Conservation (phyloP, 2,329 filamentous ascomycete species). For the Huntiella moniliformis region DNA sequence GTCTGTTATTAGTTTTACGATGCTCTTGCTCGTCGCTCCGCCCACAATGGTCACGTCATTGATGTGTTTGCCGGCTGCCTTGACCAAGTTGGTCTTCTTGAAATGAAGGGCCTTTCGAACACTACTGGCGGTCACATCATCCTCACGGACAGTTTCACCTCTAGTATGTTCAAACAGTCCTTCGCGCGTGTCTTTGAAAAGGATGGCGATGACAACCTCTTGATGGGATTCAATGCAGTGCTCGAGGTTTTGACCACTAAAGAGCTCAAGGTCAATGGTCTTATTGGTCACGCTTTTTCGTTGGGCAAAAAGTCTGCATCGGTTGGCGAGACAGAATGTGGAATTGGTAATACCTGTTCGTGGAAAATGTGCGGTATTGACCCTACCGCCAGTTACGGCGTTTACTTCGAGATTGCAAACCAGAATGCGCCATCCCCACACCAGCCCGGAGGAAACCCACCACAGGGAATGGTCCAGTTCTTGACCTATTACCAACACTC, state of each 20-base stretch:
- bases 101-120: slow-evolving; percentile 96
- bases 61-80: slow-evolving; percentile 96
- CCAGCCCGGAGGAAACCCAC: slow-evolving; percentile 36
- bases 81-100: slow-evolving; percentile 87
- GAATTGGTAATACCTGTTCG: slow-evolving; percentile 93
- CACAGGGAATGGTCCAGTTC: slow-evolving; percentile 95
- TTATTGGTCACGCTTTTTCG: slow-evolving; percentile 92
- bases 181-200: slow-evolving; percentile 96
- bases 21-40: slow-evolving; percentile 74
- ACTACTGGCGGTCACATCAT: slow-evolving; percentile 97
- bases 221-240: slow-evolving; percentile 97
- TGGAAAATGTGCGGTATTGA: slow-evolving; percentile 99
- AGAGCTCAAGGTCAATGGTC: slow-evolving; percentile 89
- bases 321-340: slow-evolving; percentile 93
- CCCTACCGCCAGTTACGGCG: slow-evolving; percentile 76
- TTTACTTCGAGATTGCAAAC: slow-evolving; percentile 95
- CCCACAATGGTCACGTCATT: slow-evolving; percentile 92
- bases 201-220: slow-evolving; percentile 77
- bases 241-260: slow-evolving; percentile 94
- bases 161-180: slow-evolving; percentile 98
- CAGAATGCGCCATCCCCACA: slow-evolving; percentile 76
- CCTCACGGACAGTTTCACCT: slow-evolving; percentile 92
- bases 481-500: slow-evolving; percentile 97
- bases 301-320: slow-evolving; percentile 96
- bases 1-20: slow-evolving; percentile 62